Base-by-base conservation (phyloP, 805 yeast species). In the Candida ulmi region DNA sequence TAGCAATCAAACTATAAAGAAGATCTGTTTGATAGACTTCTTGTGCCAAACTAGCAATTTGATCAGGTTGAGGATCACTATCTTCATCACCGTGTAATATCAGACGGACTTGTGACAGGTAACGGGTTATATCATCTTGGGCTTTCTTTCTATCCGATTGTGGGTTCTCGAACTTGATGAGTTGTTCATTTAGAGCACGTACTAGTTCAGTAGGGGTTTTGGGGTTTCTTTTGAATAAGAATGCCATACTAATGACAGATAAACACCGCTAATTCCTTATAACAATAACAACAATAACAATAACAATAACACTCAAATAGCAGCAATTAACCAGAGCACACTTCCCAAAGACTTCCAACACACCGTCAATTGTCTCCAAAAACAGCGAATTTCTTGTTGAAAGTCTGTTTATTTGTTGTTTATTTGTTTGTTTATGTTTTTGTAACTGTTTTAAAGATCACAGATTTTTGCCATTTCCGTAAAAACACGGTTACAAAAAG, bases 201-300 rank as follows among this genome's bases (percentile, higher is more conserved):
- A 88, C 83, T 42, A 88, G 73, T 54, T 91, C 99, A 16, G 76
- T 75, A 2, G 96, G 95, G 1, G 96, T 80, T 60, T 88, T 88
- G 9, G 95, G 96, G 55, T 81, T 86, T 55, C 96, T 74, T 48
- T 88, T 85, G 72, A 93, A 91, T 51, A 93, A 68, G 54, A 91
- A 91, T 11, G 96, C 84, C 96, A 90, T 28, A n/a, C 26, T 23
- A 11, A 23, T 23, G 26, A 23, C n/a, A n/a, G n/a, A n/a, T n/a
- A n/a, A n/a, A n/a, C n/a, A n/a, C n/a, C n/a, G n/a, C n/a, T n/a
- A n/a, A n/a, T n/a, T n/a, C n/a, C n/a, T n/a, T n/a, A n/a, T n/a
- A n/a, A n/a, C n/a, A n/a, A n/a, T n/a, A n/a, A n/a, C n/a, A n/a
- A n/a, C n/a, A n/a, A 21, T 9, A 21, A 21, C 6, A 7, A 21